Base-by-base conservation (phyloP, 106 monocot genomes). In the Triglochin maritima region DNA sequence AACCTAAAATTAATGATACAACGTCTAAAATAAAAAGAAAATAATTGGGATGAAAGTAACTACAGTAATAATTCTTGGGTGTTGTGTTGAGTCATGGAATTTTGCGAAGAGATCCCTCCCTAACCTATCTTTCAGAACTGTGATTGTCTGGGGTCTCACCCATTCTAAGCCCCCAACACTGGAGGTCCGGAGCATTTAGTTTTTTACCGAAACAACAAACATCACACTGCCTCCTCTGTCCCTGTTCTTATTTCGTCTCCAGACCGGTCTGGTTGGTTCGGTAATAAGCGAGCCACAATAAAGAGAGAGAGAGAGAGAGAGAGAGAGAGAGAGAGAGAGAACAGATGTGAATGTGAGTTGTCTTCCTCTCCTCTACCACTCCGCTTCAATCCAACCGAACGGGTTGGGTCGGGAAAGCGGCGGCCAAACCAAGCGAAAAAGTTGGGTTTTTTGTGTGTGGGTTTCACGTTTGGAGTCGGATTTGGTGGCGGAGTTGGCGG, bases 281-380 rank as follows among this genome's bases (percentile, higher is more conserved):
- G 50, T 66, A n/a, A 42, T 5, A 66, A 66, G 66, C 51, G 43
- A 66, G 66, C 52, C 12, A 66, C 53, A 42, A 66, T 66, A 53
- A 66, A 54, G 46, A 49, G 64, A 63, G 64, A 64, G 11, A 46
- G 17, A 61, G n/a, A 42, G 14, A 61, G 60, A 61, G 5, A 42
- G 17, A 61, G 6, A 61, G 6, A 61, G 60, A 44, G 29, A 61
- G 62, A 9, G 41, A 12, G 9, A 63, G 44, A 63, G 62, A 46
- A 46, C 45, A 49, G 49, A 46, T 11, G 62, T 6, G 61, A 4
- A 46, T 10, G 46, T 46, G 44, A 63, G 66, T 6, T 52, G 52
- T 52, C 52, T 52, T 11, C 11, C 52, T 52, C 52, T 11, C 11
- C 52, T 52, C 9, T 6, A 0, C 11, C 52, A 0, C 52, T 52